Evolutionary conservation across 768 basidiomycete species (phyloP).

Genomic region (Imleria badia): DNA sequence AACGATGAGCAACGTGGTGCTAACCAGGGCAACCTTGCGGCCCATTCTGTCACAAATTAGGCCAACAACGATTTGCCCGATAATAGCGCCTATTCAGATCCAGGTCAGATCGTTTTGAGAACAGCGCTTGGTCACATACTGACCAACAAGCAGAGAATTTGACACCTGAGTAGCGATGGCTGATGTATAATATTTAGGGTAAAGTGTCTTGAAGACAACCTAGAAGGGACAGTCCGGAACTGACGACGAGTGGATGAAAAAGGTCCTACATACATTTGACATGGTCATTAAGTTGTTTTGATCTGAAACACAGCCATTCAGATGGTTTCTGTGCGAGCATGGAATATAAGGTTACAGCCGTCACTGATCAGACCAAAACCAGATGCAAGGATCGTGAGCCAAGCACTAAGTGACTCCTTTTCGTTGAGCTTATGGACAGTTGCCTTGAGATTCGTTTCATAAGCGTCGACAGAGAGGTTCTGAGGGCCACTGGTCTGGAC

Average conservation of each 20-base stretch:
- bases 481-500: conserved; percentile 9
- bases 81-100: conserved; percentile 47
- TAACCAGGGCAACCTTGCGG: conserved; percentile 71
- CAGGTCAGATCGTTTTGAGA: background rate
- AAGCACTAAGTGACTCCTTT: conserved; percentile 52
- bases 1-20: conserved; percentile 68
- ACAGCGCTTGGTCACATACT: conserved; percentile 16
- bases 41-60: conserved; percentile 71
- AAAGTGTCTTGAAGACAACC: conserved; percentile 66
- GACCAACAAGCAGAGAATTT: conserved; percentile 69
- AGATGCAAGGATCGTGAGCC: conserved; percentile 62
- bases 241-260: background rate
- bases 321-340: background rate
- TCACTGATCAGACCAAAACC: conserved; percentile 68
- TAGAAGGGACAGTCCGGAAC: conserved; percentile 27
- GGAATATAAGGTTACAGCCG: conserved; percentile 43
- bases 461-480: conserved; percentile 23
- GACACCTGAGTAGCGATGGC: conserved; percentile 65
- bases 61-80: conserved; percentile 63
- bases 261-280: conserved; percentile 56
- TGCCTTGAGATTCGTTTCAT: conserved; percentile 23
- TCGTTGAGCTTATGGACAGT: conserved; percentile 23
- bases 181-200: conserved; percentile 61
- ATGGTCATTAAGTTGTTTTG: conserved; percentile 74
- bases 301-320: conserved; percentile 37